Conservation (phyloP, 176 grass and related monocot species). For the Zoysia japonica region DNA sequence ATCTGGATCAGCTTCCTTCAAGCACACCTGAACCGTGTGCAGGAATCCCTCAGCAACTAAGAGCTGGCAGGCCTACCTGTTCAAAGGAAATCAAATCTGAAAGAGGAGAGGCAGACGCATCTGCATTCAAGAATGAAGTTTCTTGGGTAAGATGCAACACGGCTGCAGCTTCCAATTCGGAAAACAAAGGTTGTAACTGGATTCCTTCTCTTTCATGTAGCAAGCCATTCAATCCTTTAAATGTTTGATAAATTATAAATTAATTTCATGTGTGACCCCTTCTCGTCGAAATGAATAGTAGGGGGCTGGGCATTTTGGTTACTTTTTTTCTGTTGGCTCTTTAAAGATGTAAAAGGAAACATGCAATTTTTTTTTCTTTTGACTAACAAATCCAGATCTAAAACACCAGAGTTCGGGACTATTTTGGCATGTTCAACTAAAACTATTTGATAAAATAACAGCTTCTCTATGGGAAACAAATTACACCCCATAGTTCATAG, state of each 20-base stretch:
- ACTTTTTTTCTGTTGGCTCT: background rate
- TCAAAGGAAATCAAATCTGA: constrained; percentile 31
- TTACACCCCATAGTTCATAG: background rate
- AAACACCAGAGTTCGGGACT: background rate
- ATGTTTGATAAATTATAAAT: background rate
- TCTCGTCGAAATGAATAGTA: background rate
- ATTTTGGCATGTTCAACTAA: constrained; percentile 12
- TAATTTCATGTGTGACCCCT: background rate
- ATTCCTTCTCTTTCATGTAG: constrained; percentile 5
- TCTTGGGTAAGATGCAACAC: constrained; percentile 39
- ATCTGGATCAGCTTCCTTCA: constrained; percentile 37
- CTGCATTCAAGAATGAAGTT: constrained; percentile 33
- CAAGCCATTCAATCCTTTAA: background rate
- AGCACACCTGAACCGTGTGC: constrained; percentile 17
- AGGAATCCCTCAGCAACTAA: constrained; percentile 42
- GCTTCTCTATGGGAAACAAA: background rate
- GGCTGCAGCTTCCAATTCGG: constrained; percentile 16
- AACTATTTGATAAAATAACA: background rate
- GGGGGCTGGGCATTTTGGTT: background rate
- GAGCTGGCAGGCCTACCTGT: constrained; percentile 26
- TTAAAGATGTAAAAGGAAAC: background rate
- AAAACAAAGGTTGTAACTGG: constrained; percentile 44
- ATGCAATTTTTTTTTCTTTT: background rate
- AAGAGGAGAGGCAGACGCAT: constrained; percentile 19
- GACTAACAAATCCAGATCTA: background rate